Conservation (phyloP, 768 basidiomycete species). For the Naematelia encephala region DNA sequence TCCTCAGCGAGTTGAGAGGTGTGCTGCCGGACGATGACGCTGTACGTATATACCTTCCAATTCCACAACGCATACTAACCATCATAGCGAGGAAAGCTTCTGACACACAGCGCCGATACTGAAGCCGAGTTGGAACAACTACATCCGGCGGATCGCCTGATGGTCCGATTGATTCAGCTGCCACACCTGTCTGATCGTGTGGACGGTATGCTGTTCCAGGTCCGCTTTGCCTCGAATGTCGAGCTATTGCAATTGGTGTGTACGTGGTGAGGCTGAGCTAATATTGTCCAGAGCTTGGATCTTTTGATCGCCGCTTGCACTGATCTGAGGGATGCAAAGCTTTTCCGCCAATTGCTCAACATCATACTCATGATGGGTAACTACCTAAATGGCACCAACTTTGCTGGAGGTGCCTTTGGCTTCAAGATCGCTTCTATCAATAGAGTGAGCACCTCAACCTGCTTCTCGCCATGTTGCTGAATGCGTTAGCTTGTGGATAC, state of each 20-base stretch:
- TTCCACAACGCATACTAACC: neutral
- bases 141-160: conserved; percentile 92
- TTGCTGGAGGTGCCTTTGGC: conserved; percentile 94
- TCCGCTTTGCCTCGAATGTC: conserved; percentile 82
- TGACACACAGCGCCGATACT: conserved; percentile 65
- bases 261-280: conserved; percentile 5
- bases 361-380: conserved; percentile 94
- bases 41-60: conserved; percentile 53
- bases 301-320: conserved; percentile 78
- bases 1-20: conserved; percentile 81
- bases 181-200: conserved; percentile 81
- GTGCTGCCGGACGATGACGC: conserved; percentile 89
- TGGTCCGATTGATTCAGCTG: conserved; percentile 96
- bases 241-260: conserved; percentile 73
- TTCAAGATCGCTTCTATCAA: conserved; percentile 98
- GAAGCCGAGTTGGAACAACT: conserved; percentile 78
- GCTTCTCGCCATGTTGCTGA: neutral
- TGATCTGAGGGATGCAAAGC: conserved; percentile 71
- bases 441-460: conserved; percentile 59
- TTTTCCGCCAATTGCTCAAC: conserved; percentile 88
- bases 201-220: conserved; percentile 92
- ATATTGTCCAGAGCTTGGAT: conserved; percentile 62
- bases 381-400: conserved; percentile 94
- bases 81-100: conserved; percentile 33
- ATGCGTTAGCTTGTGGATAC: conserved; percentile 76